Evolutionary conservation across 2,329 filamentous ascomycete genomes (phyloP).

Genomic region (Chrysosporium queenslandicum): DNA sequence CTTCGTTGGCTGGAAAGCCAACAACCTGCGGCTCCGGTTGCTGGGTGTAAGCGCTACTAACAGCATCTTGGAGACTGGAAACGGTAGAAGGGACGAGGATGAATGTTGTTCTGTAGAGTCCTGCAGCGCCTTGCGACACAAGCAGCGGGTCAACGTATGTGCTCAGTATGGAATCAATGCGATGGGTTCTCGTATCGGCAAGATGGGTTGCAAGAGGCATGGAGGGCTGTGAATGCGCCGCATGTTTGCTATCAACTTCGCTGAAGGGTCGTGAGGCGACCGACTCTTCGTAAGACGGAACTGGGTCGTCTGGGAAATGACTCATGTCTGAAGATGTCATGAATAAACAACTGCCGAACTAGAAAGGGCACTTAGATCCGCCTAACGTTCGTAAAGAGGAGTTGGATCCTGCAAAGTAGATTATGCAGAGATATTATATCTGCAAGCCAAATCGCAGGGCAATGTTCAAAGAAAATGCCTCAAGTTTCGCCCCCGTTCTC

Average conservation of each 20-base stretch:
- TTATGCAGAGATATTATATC: background rate
- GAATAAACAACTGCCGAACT: too few relatives aligned
- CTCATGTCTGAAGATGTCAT: background rate
- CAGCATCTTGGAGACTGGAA: slow-evolving; percentile 21
- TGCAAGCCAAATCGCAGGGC: background rate
- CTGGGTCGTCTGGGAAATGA: slow-evolving; percentile 22
- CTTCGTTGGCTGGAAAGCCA: slow-evolving; percentile 33
- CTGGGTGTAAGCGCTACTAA: slow-evolving; percentile 17
- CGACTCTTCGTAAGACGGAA: slow-evolving; percentile 29
- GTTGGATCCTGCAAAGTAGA: background rate
- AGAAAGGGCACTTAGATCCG: background rate
- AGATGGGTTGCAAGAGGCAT: slow-evolving; percentile 24
- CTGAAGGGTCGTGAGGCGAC: slow-evolving; percentile 11
- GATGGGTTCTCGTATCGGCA: slow-evolving; percentile 31
- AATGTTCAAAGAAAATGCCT: background rate
- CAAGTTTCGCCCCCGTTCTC: background rate
- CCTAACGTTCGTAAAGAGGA: background rate
- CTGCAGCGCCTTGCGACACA: slow-evolving; percentile 31
- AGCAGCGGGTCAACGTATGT: slow-evolving; percentile 36
- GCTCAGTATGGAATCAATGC: slow-evolving; percentile 33
- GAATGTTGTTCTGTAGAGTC: slow-evolving; percentile 37
- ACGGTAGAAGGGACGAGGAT: slow-evolving; percentile 39
- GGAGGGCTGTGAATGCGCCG: slow-evolving; percentile 18
- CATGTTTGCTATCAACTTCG: slow-evolving; percentile 23
- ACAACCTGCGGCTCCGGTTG: slow-evolving; percentile 27